Base-by-base conservation (phyloP, 805 yeast species). In the Saccharomycopsis guyanensis region DNA sequence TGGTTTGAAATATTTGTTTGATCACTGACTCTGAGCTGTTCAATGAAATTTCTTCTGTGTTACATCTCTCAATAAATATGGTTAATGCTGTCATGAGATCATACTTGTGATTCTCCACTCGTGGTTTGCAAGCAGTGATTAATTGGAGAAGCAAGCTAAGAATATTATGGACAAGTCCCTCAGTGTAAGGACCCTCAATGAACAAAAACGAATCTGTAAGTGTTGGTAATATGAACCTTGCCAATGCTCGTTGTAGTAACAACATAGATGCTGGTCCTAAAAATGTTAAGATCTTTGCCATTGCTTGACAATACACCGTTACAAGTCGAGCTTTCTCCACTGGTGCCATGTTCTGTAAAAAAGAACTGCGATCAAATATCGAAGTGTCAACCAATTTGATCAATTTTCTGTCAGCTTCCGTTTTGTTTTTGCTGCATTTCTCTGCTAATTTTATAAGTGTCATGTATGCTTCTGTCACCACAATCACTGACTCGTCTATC, bases 131-230 rank as follows among this genome's bases (percentile, higher is more conserved):
- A 5, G 7, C 15, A 15, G 23, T 32, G 27, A 42, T 34, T 36
- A 42, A 24, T n/a, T 6, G 5, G 16, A 23, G 16, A 3, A 40
- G 18, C 22, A 36, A 34, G 13, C 16, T 16, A 3, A 45, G 23
- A n/a, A 40, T 23, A 4, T 10, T 31, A 10, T 3, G 2, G 3
- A 33, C 31, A 15, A 45, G 29, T 12, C 33, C 47, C 15, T 24
- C 22, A 39, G 15, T 19, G 2, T n/a, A 29, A 34, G 5, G n/a
- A 8, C 25, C 33, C 29, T 15, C 42, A 2, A 45, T 18, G 24
- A 45, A 45, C 15, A 45, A 19, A 19, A 40, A 45, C n/a, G 37
- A 23, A 29, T 45, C 49, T 12, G 35, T 40, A 15, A 45, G 24
- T n/a, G 41, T 25, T 4, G 24, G 34, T 13, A 45, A 31, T n/a